These are phyloP conservation scores for Byssoonygena ceratinophila DNA, from an alignment of 2,329 filamentous ascomycete species.

Conservation along the genomic window DNA sequence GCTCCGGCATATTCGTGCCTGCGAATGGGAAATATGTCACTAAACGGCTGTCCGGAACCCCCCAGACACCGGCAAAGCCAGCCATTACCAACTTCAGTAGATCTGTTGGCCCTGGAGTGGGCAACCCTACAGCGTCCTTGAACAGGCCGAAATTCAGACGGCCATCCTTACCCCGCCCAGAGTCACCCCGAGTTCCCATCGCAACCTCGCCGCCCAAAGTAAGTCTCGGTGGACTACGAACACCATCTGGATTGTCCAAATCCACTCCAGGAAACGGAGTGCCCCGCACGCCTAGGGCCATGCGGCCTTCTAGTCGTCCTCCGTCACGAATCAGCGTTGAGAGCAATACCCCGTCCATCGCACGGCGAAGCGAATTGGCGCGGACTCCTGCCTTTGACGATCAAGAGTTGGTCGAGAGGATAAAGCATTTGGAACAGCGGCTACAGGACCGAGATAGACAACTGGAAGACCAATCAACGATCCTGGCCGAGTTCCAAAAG, in stretches of 20 bases:
- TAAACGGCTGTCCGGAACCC: constrained; percentile 56
- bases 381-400: constrained; percentile 17
- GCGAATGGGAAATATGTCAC: constrained; percentile 57
- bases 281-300: constrained; percentile 31
- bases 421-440: constrained; percentile 60
- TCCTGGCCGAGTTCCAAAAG: constrained; percentile 78
- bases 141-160: constrained; percentile 56
- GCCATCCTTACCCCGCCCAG: constrained; percentile 72
- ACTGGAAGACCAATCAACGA: constrained; percentile 74
- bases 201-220: constrained; percentile 45
- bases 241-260: constrained; percentile 41
- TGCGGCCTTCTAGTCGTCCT: constrained; percentile 28
- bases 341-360: constrained; percentile 26
- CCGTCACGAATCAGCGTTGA: constrained; percentile 33
- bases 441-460: constrained; percentile 77
- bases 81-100: constrained; percentile 75
- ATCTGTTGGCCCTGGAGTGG: constrained; percentile 66
- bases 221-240: constrained; percentile 45
- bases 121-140: constrained; percentile 54
- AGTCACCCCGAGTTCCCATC: constrained; percentile 57
- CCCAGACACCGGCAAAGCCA: constrained; percentile 53
- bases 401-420: constrained; percentile 54
- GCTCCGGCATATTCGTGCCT: constrained; percentile 88
- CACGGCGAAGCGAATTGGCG: constrained; percentile 25
- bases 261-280: constrained; percentile 29